Evolutionary conservation across 169 alveolate species (phyloP), one percentile per base, ranked within the genome.

Genomic region (Perkinsus chesapeaki): DNA sequence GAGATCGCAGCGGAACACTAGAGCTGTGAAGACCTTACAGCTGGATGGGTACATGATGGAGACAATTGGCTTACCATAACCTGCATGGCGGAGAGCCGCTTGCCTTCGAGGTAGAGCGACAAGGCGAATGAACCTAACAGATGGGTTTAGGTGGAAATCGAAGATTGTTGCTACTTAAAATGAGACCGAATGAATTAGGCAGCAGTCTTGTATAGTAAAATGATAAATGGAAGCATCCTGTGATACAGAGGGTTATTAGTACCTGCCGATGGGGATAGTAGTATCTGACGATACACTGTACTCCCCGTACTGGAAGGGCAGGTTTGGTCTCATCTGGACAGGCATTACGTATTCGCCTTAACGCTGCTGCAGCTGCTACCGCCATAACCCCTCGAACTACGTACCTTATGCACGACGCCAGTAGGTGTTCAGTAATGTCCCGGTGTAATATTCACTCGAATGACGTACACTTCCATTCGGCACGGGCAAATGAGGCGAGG

Each of bases 101-200:
- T 60, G 37, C 82, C 23, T 23, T 60, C 82, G 3, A 60, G 0
- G 31, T 60, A 60, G 37, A 60, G 19, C 94, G 91, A 7, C 72
- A 91, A 39, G 94, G 39, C 31, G 93, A 60, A 0, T 91, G 91
- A 7, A 73, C 48, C 27, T 94, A 38, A 93, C 91, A 93, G n/a
- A 94, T 60, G 39, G 92, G 91, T 72, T 38, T 43, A 27, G 93
- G 9, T 95, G 94, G 95, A 37, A 23, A 91, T 10, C 94, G 95
- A 73, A 92, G 91, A n/a, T 95, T 95, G n/a, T 73, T 39, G 39
- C 94, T 94, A 47, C 96, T 90, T 0, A 95, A 48, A 39, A 92
- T 92, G 72, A 95, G 82, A 20, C 96, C 97, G 91, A 92, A 96
- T 0, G 96, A 93, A 39, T 96, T 96, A 9, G 96, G 96, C 0